Percentiles rank a stretch among this genome's conserved stretches.
Evolutionary conservation across 2,329 filamentous ascomycete species (phyloP).

Genomic region (Penicillium sp.): DNA sequence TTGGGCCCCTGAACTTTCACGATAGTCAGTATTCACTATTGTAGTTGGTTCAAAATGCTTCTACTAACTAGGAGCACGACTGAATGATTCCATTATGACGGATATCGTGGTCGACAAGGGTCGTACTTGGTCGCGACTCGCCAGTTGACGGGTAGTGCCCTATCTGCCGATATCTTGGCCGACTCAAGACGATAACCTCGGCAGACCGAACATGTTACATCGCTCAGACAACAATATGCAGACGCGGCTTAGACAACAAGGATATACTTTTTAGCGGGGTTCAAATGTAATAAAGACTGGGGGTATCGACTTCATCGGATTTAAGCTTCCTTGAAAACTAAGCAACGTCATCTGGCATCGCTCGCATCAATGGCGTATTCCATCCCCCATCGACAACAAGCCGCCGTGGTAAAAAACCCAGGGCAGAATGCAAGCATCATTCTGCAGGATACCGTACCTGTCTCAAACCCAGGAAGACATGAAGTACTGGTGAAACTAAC

Average conservation of each 20-base stretch:
- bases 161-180: slow-evolving; percentile 7
- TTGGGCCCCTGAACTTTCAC: no score
- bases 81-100: no score
- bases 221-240: neutral
- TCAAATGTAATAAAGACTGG: neutral
- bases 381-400: slow-evolving; percentile 15
- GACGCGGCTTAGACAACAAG: no score
- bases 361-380: neutral
- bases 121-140: no score
- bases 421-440: slow-evolving; percentile 14
- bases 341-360: neutral
- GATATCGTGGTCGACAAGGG: no score
- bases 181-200: slow-evolving; percentile 5
- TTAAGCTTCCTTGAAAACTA: neutral
- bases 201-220: slow-evolving; percentile 2
- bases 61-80: no score
- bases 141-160: neutral
- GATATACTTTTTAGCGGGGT: neutral
- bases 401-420: slow-evolving; percentile 17
- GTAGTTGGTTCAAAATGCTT: no score
- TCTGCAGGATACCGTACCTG: slow-evolving; percentile 13
- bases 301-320: neutral
- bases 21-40: no score
- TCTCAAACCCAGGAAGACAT: slow-evolving; percentile 15
- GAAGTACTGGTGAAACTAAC: slow-evolving; percentile 25